A percentile compares a stretch with the other conserved stretches of the same genome.
Conservation (phyloP, 78 protist genomes). For the Dictyostelium discoideum region DNA sequence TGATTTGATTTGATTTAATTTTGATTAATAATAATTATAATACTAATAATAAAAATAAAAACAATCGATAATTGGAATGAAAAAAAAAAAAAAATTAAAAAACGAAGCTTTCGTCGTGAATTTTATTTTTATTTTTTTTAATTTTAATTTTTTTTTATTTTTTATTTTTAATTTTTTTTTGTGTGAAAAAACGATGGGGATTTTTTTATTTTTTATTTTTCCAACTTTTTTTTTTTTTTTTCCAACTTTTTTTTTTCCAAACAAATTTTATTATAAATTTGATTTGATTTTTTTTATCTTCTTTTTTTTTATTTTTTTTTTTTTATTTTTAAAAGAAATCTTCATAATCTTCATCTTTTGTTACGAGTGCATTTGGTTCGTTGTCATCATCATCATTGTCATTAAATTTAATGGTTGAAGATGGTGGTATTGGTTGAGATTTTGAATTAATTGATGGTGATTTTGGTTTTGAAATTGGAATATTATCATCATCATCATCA, state of each 20-base stretch:
- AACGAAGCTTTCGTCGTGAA: no score
- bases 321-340: slow-evolving; percentile 2
- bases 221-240: not conserved
- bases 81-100: not conserved
- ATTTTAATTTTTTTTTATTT: not conserved
- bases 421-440: not conserved
- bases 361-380: not conserved
- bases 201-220: not conserved
- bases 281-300: not conserved
- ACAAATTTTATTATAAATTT: not conserved
- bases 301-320: no score
- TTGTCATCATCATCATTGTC: slow-evolving; percentile 12
- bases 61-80: not conserved
- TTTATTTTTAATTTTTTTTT: not conserved
- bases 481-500: not conserved
- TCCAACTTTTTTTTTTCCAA: not conserved
- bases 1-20: no score
- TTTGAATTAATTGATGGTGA: not conserved
- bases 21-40: no score
- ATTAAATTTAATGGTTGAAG: not conserved
- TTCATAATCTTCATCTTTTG: slow-evolving; percentile 31
- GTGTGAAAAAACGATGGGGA: not conserved
- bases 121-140: not conserved
- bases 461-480: not conserved
- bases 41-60: no score